Evolutionary conservation across 805 yeast species (phyloP).

Genomic region (Yueomyces sinensis): DNA sequence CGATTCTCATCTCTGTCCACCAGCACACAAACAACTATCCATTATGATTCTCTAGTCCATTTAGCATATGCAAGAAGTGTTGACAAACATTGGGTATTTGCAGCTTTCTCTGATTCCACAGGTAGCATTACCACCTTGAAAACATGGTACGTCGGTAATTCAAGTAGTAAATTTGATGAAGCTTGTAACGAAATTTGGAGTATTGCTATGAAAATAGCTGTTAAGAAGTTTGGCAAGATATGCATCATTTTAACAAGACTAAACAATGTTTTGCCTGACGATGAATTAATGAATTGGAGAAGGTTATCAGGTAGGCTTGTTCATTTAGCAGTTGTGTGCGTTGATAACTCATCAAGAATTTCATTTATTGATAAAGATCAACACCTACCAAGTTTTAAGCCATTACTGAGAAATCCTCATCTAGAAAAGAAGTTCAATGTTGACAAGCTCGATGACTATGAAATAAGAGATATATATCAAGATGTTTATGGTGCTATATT

Average conservation of each 20-base stretch:
- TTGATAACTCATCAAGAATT: conserved; percentile 42
- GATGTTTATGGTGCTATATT: conserved; percentile 47
- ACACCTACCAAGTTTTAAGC: conserved; percentile 24
- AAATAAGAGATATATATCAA: conserved; percentile 35
- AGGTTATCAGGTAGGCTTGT: conserved; percentile 47
- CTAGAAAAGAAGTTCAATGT: conserved; percentile 7
- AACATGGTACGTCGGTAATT: conserved; percentile 43
- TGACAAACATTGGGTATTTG: conserved; percentile 75
- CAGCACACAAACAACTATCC: conserved; percentile 11
- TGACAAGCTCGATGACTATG: conserved; percentile 15
- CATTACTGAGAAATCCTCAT: conserved; percentile 18
- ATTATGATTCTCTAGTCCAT: conserved; percentile 60
- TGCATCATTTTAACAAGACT: conserved; percentile 57
- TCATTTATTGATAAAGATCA: conserved; percentile 21
- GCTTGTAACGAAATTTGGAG: conserved; percentile 59
- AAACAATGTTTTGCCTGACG: conserved; percentile 67
- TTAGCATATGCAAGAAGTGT: conserved; percentile 73
- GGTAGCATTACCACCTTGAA: conserved; percentile 51
- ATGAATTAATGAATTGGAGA: conserved; percentile 71
- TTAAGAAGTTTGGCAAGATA: conserved; percentile 33
- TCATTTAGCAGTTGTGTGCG: conserved; percentile 57
- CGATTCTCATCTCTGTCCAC: conserved; percentile 31
- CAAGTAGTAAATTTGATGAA: conserved; percentile 31
- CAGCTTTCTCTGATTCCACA: conserved; percentile 80
- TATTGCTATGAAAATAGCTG: conserved; percentile 35